A percentile compares a stretch with the other conserved stretches of the same genome.
Evolutionary conservation across 2,329 filamentous ascomycete genomes (phyloP).

Genomic region (Leptographium galeiforme): DNA sequence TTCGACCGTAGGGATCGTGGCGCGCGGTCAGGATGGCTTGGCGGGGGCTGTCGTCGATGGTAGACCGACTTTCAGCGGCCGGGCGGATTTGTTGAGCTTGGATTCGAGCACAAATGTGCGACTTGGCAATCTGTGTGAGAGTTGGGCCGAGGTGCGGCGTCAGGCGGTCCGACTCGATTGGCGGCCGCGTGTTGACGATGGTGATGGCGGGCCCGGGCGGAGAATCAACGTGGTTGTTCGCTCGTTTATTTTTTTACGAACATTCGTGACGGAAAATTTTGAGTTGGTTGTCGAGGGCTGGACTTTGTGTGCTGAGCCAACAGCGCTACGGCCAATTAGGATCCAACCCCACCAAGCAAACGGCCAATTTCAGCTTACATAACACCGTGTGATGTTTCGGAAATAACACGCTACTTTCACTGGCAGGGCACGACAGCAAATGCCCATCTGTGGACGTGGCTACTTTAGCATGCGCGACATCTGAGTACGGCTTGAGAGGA

Average conservation of each 20-base stretch:
- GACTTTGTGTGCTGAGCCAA: constrained; percentile 6
- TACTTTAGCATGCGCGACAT: background rate
- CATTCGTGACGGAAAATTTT: constrained; percentile 9
- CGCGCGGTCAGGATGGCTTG: background rate
- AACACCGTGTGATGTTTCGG: constrained; percentile 1
- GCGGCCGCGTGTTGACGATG: background rate
- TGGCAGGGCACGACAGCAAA: background rate
- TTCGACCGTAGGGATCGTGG: background rate
- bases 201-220: background rate
- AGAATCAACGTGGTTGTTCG: background rate
- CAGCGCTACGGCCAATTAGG: background rate
- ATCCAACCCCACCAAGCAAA: background rate
- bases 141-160: background rate
- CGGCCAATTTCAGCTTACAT: background rate
- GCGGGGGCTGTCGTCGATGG: background rate
- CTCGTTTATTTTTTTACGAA: background rate
- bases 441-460: background rate
- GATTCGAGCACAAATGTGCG: background rate
- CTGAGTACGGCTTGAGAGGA: background rate
- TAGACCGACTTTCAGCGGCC: background rate
- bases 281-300: constrained; percentile 11
- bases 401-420: background rate
- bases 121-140: background rate
- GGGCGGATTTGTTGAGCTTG: background rate
- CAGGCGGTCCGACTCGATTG: background rate